Evolutionary conservation across 2,329 filamentous ascomycete genomes (phyloP), one percentile per base, ranked within the genome.

Genomic region (Aspergillaceae sp.): DNA sequence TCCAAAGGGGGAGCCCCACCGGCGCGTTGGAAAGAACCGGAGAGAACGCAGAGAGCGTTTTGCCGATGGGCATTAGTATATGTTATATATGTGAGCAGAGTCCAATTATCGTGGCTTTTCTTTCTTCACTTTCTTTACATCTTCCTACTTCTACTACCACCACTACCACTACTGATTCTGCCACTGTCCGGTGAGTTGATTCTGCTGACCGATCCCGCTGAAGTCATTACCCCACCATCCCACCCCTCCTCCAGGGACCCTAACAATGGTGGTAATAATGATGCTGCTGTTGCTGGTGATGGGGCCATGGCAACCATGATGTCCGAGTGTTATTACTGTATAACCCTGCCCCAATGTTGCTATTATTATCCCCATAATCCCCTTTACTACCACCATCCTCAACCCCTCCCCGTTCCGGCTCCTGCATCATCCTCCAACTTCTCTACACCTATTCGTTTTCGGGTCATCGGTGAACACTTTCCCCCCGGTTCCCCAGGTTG

Each of bases 381-480:
- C 36, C 26, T 8, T 36, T 36, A 34, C 28, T 48, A 30, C 27
- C 45, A 37, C 33, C 42, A 36, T 10, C 30, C 41, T 34, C 10
- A 33, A 38, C 37, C 28, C 26, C 33, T 41, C 29, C 38, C 30
- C n/a, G 29, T 30, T 41, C 30, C 9, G 28, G 9, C 19, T 36
- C 37, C 48, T 50, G 43, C 47, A 44, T 46, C 36, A 45, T 49
- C 43, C 47, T 51, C 49, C 48, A 48, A 49, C 42, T 45, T 50
- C 42, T 50, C 51, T 50, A 47, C 55, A 51, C 48, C 46, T 41
- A 47, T 42, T 49, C 53, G 48, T 42, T 62, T 67, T 66, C 62
- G 59, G 64, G 64, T 58, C 57, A 59, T 67, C 64, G 64, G 64
- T 67, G 64, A 67, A 67, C 51, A 53, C 53, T 9, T 32, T 9